phyloP scores from a whole-genome alignment of 225 moss, liverwort and hornwort species.

The Thuidium tamariscinum region DNA sequence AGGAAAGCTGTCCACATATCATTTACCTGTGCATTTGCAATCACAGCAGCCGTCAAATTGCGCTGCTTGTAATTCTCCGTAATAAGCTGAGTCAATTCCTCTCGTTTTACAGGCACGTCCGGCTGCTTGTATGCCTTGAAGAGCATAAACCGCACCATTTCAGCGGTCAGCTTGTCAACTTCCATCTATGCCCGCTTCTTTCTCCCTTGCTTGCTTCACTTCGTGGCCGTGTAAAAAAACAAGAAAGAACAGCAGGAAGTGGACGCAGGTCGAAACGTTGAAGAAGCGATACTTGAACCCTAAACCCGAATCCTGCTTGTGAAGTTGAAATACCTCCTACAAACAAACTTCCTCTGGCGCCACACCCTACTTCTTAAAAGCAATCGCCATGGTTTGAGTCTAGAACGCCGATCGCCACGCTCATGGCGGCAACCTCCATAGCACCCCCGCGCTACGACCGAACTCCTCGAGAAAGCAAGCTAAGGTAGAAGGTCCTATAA shows the following conservation, averaged over 20 bases:
- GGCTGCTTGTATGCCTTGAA: conserved; percentile 86
- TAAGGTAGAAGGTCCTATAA: no score
- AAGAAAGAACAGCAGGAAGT: background rate
- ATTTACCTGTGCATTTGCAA: conserved; percentile 51
- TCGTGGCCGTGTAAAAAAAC: background rate
- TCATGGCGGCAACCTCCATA: background rate
- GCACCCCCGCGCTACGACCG: no score
- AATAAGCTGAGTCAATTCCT: conserved; percentile 58
- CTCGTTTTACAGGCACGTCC: conserved; percentile 75
- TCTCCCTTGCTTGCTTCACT: background rate
- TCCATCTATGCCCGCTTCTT: conserved; percentile 34
- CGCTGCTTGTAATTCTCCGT: conserved; percentile 84
- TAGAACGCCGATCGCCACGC: background rate
- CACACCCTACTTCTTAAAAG: background rate
- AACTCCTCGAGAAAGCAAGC: background rate
- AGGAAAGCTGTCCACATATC: background rate
- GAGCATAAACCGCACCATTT: conserved; percentile 87
- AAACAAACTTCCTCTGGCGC: background rate
- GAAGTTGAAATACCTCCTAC: background rate
- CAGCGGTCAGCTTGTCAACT: conserved; percentile 64
- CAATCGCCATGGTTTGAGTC: background rate
- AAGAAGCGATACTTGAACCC: background rate
- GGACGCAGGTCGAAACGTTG: background rate
- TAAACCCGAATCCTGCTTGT: background rate
- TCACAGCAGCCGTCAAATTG: conserved; percentile 35